Evolutionary conservation across 768 basidiomycete genomes (phyloP), one percentile per base, ranked within the genome.

Genomic region (Russula sp.): DNA sequence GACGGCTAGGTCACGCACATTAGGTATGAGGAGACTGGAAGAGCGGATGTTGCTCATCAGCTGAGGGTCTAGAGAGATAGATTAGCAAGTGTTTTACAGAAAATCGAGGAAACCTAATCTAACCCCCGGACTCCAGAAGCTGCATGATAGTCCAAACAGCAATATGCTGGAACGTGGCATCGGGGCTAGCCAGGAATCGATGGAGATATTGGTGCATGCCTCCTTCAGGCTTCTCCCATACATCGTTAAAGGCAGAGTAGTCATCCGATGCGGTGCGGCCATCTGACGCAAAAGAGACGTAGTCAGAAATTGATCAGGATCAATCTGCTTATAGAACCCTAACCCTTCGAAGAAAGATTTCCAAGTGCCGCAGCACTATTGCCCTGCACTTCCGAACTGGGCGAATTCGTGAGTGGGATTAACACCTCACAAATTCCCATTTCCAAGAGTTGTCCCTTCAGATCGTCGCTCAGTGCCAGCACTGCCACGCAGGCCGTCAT

Each of bases 141-240:
- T 99, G 97, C 31, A 98, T 95, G 68, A 98, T 95, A 0, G 97
- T 98, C 97, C 97, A 99, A 49, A 99, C 94, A 39, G 97, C 97
- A 66, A 98, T 99, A 72, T 99, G 97, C 74, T 98, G 95, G 87
- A 99, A 99, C 0, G 97, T 99, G 14, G 92, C 88, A 71, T 99
- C 97, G 6, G 89, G 79, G 71, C 91, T 95, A 47, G 85, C 91
- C 69, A 99, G 76, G 84, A 99, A 99, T 50, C 92, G 84, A 72
- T 92, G 88, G 49, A 99, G 80, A 76, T 99, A 99, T 64, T 83
- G 84, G 73, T 98, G 96, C 82, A 99, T 88, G 48, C 97, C 97
- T 20, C 95, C 97, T 61, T 97, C 94, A 7, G 97, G 97, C 73
- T 94, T 90, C 69, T 94, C 91, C 97, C 97, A 98, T 13, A 98